phyloP scores from a whole-genome alignment of 2,329 filamentous ascomycete species.

The Colletotrichum australisinense region DNA sequence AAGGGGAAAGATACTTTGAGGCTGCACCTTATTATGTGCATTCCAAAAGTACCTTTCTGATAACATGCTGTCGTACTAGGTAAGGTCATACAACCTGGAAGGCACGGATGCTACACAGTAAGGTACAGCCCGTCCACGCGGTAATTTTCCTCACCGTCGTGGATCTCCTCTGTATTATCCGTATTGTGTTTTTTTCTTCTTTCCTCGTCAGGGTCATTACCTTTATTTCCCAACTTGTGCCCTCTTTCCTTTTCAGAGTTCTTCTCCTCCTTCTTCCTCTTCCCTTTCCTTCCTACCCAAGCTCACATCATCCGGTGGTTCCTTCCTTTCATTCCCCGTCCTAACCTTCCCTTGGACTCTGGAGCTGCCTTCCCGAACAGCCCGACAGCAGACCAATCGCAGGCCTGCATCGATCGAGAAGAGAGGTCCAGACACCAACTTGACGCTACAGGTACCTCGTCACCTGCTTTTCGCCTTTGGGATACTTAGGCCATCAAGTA shows the following conservation, averaged over 20 bases:
- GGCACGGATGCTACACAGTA: background rate
- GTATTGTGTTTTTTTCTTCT: slow-evolving; percentile 22
- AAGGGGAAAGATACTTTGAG: background rate
- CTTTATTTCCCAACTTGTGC: slow-evolving; percentile 16
- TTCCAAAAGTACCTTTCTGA: background rate
- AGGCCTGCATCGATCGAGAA: background rate
- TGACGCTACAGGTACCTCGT: background rate
- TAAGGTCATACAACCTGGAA: background rate
- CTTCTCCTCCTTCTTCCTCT: slow-evolving; percentile 1
- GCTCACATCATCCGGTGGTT: background rate
- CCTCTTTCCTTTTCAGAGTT: slow-evolving; percentile 9
- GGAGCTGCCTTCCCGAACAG: slow-evolving; percentile 12
- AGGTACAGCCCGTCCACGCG: slow-evolving; percentile 11
- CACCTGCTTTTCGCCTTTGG: background rate
- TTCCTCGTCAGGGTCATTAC: slow-evolving; percentile 15
- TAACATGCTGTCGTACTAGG: background rate
- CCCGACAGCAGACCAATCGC: slow-evolving; percentile 16
- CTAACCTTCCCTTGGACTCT: background rate
- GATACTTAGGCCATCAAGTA: background rate
- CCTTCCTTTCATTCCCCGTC: background rate
- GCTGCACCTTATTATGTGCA: background rate
- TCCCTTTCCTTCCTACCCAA: background rate
- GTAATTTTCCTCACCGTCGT: slow-evolving; percentile 28
- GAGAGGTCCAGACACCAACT: slow-evolving; percentile 17
- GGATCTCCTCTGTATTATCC: slow-evolving; percentile 21